Base-by-base conservation (phyloP, 305 asterid species). In the Fraxinus platypoda region DNA sequence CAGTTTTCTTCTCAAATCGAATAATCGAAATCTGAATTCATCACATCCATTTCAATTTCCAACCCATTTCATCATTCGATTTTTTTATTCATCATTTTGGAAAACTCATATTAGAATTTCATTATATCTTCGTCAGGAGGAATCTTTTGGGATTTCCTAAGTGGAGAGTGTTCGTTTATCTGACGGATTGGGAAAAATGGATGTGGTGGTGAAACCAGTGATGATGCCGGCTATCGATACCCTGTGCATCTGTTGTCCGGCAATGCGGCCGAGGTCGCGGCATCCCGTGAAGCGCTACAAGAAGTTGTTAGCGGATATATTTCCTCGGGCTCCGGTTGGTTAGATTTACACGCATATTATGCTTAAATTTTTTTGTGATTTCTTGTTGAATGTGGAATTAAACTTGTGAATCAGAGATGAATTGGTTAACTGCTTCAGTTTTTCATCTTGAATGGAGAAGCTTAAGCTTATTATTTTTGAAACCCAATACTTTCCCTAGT, bases 221-320 rank as follows among this genome's bases (percentile, higher is more conserved):
- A 89, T 91, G 92, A 89, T 93, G 93, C 95, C 97, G 49, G 85
- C 90, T 3, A 90, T 91, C 74, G 95, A 91, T 73, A 88, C 84
- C 74, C 89, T 93, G 19, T 93, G 97, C 87, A 74, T 92, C 52
- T 93, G 94, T 84, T 92, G 97, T 85, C 97, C 97, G 35, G 91
- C 88, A 25, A 89, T 92, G 97, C 87, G 92, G 71, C 93, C 97
- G 19, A 88, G 97, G 89, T 93, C 97, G 72, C 90, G 97, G 34
- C 97, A 93, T 77, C 97, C 97, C n/a, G 95, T 93, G 8, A 93
- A 92, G 88, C 92, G 95, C 19, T 92, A 93, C 84, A 93, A 92
- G 92, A 90, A 91, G 80, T 79, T 93, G 19, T 75, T 93, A 83
- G 86, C 97, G 6, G 97, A 93, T 84, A 92, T 92, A 78, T 92